These are phyloP conservation scores for Aphanomyces euteiches DNA, from an alignment of 352 stramenopile genomes.

Conservation along the genomic window DNA sequence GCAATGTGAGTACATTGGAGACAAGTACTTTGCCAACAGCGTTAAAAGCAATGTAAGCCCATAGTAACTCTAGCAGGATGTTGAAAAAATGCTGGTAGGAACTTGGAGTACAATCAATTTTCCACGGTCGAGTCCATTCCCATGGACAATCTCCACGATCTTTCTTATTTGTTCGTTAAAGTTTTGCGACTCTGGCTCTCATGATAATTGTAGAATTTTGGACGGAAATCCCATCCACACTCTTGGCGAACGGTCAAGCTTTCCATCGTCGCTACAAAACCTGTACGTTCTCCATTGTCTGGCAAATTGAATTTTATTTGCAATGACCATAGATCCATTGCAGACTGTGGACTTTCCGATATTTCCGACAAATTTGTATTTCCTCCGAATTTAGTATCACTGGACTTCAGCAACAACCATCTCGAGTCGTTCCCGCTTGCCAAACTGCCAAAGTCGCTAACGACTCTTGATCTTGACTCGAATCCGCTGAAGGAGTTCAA, in stretches of 20 bases:
- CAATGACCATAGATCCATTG: background rate
- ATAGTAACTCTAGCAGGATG: too few relatives aligned
- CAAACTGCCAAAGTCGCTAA: background rate
- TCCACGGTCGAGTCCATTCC: background rate
- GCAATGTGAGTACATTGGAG: background rate
- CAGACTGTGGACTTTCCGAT: background rate
- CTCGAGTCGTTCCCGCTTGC: background rate
- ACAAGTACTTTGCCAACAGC: background rate
- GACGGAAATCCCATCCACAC: background rate
- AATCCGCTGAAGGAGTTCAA: background rate
- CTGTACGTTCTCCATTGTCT: background rate
- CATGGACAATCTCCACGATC: background rate
- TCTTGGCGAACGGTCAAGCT: background rate
- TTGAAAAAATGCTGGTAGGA: background rate
- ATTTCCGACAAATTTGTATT: background rate
- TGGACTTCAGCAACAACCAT: background rate
- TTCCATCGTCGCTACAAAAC: background rate
- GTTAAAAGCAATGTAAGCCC: background rate
- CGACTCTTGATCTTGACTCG: background rate
- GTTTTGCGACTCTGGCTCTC: background rate
- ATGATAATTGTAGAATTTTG: background rate
- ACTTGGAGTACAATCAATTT: background rate
- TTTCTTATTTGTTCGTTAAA: background rate
- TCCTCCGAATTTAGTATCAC: background rate
- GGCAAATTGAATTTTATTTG: too few relatives aligned